These are phyloP conservation scores for Lizonia empirigonia DNA, from an alignment of 2,329 filamentous ascomycete species.

Conservation along the genomic window DNA sequence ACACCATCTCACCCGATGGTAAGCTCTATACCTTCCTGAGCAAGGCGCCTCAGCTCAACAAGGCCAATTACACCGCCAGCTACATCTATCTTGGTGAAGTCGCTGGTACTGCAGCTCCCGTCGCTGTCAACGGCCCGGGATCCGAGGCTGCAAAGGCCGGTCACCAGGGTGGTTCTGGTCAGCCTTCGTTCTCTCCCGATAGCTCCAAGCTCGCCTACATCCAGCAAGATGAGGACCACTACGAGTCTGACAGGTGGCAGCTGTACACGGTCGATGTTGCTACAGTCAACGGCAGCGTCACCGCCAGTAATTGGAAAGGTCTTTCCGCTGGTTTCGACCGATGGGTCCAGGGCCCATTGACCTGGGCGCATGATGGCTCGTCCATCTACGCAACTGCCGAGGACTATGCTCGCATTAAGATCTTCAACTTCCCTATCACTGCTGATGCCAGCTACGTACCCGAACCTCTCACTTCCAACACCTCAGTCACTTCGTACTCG, in stretches of 20 bases:
- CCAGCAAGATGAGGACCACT: constrained; percentile 66
- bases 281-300: constrained; percentile 23
- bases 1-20: constrained; percentile 71
- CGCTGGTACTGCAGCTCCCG: constrained; percentile 57
- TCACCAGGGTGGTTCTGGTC: constrained; percentile 68
- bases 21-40: constrained; percentile 69
- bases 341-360: constrained; percentile 35
- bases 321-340: constrained; percentile 40
- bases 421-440: constrained; percentile 67
- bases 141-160: constrained; percentile 39
- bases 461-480: constrained; percentile 52
- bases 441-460: constrained; percentile 56
- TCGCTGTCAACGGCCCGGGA: constrained; percentile 43
- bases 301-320: constrained; percentile 39
- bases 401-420: constrained; percentile 43
- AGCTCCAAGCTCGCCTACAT: constrained; percentile 78
- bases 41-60: constrained; percentile 73
- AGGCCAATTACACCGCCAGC: constrained; percentile 78
- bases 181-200: constrained; percentile 75
- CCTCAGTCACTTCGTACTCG: constrained; percentile 52
- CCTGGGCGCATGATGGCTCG: constrained; percentile 40
- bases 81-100: constrained; percentile 78
- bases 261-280: constrained; percentile 43
- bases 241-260: constrained; percentile 80
- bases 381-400: constrained; percentile 44